phyloP scores from a whole-genome alignment of 2,329 filamentous ascomycete genomes.

The Metarhizium brunneum region DNA sequence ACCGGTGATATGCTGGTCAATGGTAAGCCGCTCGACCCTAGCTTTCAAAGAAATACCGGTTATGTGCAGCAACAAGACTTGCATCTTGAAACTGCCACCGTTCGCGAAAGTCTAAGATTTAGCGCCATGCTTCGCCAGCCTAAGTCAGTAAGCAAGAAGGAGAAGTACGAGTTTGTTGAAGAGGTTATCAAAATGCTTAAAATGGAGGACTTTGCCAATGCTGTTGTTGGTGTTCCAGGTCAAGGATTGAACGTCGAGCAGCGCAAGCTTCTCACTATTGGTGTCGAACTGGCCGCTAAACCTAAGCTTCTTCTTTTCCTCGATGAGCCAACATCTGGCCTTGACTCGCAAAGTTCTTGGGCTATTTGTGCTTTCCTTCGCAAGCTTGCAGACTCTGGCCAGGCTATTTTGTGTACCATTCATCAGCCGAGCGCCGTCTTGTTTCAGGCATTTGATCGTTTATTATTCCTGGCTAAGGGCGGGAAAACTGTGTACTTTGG shows the following conservation, averaged over 20 bases:
- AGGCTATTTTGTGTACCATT: slow-evolving; percentile 45
- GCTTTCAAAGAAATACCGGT: slow-evolving; percentile 56
- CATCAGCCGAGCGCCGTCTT: slow-evolving; percentile 45
- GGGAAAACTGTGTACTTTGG: slow-evolving; percentile 64
- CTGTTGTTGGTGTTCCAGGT: slow-evolving; percentile 54
- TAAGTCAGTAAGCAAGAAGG: slow-evolving; percentile 37
- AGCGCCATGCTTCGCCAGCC: slow-evolving; percentile 51
- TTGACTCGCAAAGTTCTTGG: slow-evolving; percentile 56
- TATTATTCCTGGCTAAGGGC: slow-evolving; percentile 55
- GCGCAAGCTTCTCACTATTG: slow-evolving; percentile 52
- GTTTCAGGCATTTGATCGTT: slow-evolving; percentile 48
- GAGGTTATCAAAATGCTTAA: slow-evolving; percentile 57
- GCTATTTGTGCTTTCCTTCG: slow-evolving; percentile 53
- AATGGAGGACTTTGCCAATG: slow-evolving; percentile 58
- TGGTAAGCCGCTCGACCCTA: slow-evolving; percentile 43
- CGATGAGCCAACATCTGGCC: slow-evolving; percentile 51
- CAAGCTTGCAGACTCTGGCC: slow-evolving; percentile 47
- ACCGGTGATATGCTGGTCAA: slow-evolving; percentile 60
- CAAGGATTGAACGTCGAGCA: slow-evolving; percentile 54
- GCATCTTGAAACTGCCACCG: slow-evolving; percentile 44
- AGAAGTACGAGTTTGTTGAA: slow-evolving; percentile 54
- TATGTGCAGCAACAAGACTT: slow-evolving; percentile 61
- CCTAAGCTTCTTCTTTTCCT: slow-evolving; percentile 51
- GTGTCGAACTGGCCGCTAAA: slow-evolving; percentile 48
- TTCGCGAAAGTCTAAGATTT: slow-evolving; percentile 45